Base-by-base conservation (phyloP, 2,329 filamentous ascomycete genomes). In the Aspergillus sp. region DNA sequence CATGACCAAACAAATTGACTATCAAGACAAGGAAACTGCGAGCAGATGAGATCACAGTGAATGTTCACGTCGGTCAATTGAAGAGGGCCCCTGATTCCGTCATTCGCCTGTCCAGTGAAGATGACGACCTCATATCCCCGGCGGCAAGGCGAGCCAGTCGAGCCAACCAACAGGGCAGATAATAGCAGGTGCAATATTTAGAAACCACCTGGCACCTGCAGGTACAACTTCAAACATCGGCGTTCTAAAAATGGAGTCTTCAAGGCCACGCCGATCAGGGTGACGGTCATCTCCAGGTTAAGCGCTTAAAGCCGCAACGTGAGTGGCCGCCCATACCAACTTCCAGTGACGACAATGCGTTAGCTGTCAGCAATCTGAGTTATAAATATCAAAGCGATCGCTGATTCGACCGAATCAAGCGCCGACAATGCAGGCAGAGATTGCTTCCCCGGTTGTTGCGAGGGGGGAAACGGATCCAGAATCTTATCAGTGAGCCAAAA, bases 201-300 rank as follows among this genome's bases (percentile, higher is more conserved):
- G 30, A 15, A n/a, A 34, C 30, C 11, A 42, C 8, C 12, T 19
- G 13, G 19, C 19, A 15, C 19, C 49, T 51, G 49, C 50, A 52
- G 50, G 50, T 44, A 52, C 50, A 11, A 27, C 27, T 9, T 27
- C 27, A 27, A 27, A 8, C 13, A 15, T 11, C 39, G 7, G 17
- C 19, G 42, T 48, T 54, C 52, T 54, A 54, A 48, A 54, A 48
- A 40, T 54, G 52, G 52, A 54, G 20, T 54, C 52, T 54, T 54
- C 52, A 54, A 5, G 20, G 2, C 12, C 8, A 41, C 34, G n/a
- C 4, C n/a, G 46, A 48, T 30, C 46, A 33, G 15, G 45, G 45
- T 6, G 8, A 11, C 13, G 12, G n/a, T 4, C 34, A 9, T 34
- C 33, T 12, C 33, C 27, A 40, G 15, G 22, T 20, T 48, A 47